These are phyloP conservation scores for Sphaerulina vaccinii DNA, from an alignment of 2,329 filamentous ascomycete species.

Conservation along the genomic window DNA sequence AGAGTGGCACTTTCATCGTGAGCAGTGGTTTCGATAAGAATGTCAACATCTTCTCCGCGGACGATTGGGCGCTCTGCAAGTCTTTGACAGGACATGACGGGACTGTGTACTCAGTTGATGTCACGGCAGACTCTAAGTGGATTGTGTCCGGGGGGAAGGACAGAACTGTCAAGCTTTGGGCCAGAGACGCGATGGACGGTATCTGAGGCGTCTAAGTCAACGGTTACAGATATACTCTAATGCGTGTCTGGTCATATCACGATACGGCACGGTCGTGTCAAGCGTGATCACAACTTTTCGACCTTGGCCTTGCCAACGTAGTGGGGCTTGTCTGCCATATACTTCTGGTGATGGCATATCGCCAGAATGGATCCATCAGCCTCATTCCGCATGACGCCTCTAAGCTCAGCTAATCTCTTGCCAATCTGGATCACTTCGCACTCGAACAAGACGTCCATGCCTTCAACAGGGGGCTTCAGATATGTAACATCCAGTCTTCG, in stretches of 20 bases:
- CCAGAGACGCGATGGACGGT: conserved; percentile 69
- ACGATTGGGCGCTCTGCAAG: conserved; percentile 91
- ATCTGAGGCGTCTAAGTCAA: conserved; percentile 24
- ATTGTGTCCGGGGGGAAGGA: conserved; percentile 94
- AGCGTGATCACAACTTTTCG: conserved; percentile 3
- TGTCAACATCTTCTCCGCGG: conserved; percentile 92
- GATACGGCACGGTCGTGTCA: not conserved
- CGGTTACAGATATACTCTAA: too few species aligned
- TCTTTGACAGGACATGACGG: conserved; percentile 86
- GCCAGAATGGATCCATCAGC: conserved; percentile 32
- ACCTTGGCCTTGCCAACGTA: conserved; percentile 3
- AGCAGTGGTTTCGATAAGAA: conserved; percentile 90
- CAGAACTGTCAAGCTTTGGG: conserved; percentile 94
- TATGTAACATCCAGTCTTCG: conserved; percentile 47
- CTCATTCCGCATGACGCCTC: conserved; percentile 41
- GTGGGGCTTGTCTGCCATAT: conserved; percentile 15
- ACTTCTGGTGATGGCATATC: conserved; percentile 32
- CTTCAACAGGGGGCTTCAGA: conserved; percentile 41
- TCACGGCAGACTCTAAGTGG: conserved; percentile 82
- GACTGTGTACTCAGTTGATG: conserved; percentile 86
- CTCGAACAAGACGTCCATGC: conserved; percentile 41
- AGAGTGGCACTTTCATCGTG: conserved; percentile 87
- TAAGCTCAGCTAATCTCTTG: conserved; percentile 40
- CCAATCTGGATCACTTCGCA: conserved; percentile 45
- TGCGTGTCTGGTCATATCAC: too few species aligned